Base-by-base conservation (phyloP, 2,329 filamentous ascomycete genomes). In the Ceratocystis cubensis region DNA sequence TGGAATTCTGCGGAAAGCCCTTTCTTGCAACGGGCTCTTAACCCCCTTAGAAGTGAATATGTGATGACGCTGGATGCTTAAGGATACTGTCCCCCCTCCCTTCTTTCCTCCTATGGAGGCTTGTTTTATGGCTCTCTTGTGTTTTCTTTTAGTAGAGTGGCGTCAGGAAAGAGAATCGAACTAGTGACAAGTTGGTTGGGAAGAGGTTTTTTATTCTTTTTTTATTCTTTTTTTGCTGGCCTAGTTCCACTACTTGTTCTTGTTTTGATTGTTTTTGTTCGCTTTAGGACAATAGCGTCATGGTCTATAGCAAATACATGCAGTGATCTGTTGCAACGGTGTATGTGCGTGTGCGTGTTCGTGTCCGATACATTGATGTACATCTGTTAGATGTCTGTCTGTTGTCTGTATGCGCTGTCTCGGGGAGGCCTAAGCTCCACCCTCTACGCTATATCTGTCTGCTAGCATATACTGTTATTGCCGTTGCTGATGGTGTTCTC, bases 1-100 rank as follows among this genome's bases (percentile, higher is more conserved):
- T 65, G 64, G 41, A 65, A 65, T 61, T 57, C 64, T 65, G 64
- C 56, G 64, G 64, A 65, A 65, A 65, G 64, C 64, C 37, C 56
- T 65, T 61, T 65, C 56, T 65, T 61, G 37, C 64, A 61, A 57
- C 56, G 64, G 56, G 44, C 57, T 41, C 22, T 41, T 41, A 41
- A 41, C 37, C 3, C 13, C 37, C 37, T 41, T 41, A 41, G 37
- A 41, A 41, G 37, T 41, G 37, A 41, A 41, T 41, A 41, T 41
- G 37, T 41, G 37, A 41, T 41, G 37, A 41, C 37, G 10, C 37
- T 5, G 37, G 37, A 41, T 41, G 37, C 37, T 41, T 41, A 41
- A 41, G 37, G 37, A 41, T 41, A 41, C 37, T 1, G 37, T 41
- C 46, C 45, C 37, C 37, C 37, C 13, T 15, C 37, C 37, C 37